These are phyloP conservation scores for Rhodotorula taiwanensis DNA, from an alignment of 768 basidiomycete genomes.

Conservation along the genomic window DNA sequence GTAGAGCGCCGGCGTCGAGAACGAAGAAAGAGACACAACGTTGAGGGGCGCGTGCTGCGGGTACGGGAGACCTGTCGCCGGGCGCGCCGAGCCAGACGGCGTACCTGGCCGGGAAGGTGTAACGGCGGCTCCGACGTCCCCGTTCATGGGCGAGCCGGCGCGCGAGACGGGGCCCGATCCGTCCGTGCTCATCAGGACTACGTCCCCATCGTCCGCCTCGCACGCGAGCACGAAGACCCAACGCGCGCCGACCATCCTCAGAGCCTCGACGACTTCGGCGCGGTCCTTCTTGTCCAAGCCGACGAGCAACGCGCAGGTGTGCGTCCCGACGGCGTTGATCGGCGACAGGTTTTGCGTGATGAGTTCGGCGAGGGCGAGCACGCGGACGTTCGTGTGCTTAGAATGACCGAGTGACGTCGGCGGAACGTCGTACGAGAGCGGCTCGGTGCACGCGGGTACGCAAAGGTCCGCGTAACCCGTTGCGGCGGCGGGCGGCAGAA, in stretches of 20 bases:
- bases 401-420: slow-evolving; percentile 8
- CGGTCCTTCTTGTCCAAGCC: slow-evolving; percentile 19
- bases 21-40: slow-evolving; percentile 15
- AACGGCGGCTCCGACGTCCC: neutral
- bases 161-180: slow-evolving; percentile 11
- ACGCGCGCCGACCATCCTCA: slow-evolving; percentile 29
- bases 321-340: slow-evolving; percentile 38
- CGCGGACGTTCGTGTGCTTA: slow-evolving; percentile 37
- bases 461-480: slow-evolving; percentile 20
- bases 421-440: slow-evolving; percentile 25
- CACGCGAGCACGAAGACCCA: slow-evolving; percentile 31
- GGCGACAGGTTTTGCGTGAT: slow-evolving; percentile 35
- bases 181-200: neutral
- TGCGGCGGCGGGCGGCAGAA: slow-evolving; percentile 18
- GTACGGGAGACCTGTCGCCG: no score
- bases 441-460: slow-evolving; percentile 23
- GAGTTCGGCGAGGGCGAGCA: slow-evolving; percentile 34
- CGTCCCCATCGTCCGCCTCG: slow-evolving; percentile 2
- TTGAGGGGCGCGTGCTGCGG: slow-evolving; percentile 21
- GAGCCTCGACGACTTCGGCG: slow-evolving; percentile 24
- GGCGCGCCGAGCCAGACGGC: no score
- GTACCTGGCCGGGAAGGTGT: slow-evolving; percentile 1
- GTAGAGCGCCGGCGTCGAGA: slow-evolving; percentile 22
- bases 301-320: slow-evolving; percentile 29
- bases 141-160: neutral